Percentiles rank a stretch among this genome's conserved stretches.
These are phyloP conservation scores for Allium sativum DNA, from an alignment of 106 monocot genomes.

Conservation along the genomic window DNA sequence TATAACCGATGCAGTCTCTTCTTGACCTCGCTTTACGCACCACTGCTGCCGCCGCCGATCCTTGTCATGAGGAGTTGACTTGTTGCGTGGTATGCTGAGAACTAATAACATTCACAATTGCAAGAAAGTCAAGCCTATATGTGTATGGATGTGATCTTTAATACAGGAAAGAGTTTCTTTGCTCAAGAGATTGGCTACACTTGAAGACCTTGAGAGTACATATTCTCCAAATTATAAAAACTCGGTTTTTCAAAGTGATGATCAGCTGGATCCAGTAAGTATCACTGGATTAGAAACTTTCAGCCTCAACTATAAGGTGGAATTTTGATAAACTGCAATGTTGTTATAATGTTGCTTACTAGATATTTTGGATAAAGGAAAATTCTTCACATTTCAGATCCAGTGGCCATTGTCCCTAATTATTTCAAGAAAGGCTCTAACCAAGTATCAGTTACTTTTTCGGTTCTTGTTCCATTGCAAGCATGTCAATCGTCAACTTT, in stretches of 20 bases:
- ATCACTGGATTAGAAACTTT: constrained; percentile 93
- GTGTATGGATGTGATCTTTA: too few relatives aligned
- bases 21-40: constrained; percentile 94
- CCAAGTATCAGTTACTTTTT: constrained; percentile 94
- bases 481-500: constrained; percentile 88
- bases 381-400: constrained; percentile 38
- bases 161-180: constrained; percentile 63
- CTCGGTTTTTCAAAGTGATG: constrained; percentile 21
- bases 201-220: constrained; percentile 42
- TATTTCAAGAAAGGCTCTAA: constrained; percentile 82
- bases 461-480: constrained; percentile 93
- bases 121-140: neutral
- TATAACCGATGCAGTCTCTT: constrained; percentile 44
- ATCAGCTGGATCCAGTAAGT: constrained; percentile 32
- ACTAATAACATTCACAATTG: neutral
- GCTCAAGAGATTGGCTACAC: constrained; percentile 45
- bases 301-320: constrained; percentile 77
- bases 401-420: constrained; percentile 95
- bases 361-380: neutral
- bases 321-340: neutral
- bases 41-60: constrained; percentile 87
- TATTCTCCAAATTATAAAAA: constrained; percentile 17
- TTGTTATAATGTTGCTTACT: neutral
- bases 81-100: constrained; percentile 70
- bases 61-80: constrained; percentile 85